phyloP scores from a whole-genome alignment of 78 protist species.

The Acrasis kona region DNA sequence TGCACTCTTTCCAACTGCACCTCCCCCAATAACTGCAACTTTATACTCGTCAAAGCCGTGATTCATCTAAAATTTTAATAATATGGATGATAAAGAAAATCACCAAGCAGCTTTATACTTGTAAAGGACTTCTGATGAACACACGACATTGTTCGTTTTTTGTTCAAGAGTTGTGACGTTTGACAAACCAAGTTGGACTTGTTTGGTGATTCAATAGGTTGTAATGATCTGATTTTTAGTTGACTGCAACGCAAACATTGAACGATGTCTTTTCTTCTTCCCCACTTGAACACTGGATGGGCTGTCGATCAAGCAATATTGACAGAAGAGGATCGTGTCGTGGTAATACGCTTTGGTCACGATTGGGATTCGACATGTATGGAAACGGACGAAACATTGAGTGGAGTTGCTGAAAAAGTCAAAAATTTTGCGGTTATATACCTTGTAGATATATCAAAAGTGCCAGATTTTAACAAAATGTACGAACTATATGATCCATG shows the following conservation, averaged over 20 bases:
- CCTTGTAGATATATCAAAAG: constrained; percentile 83
- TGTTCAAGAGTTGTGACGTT: too few relatives aligned
- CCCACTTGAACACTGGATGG: constrained; percentile 91
- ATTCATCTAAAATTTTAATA: too few relatives aligned
- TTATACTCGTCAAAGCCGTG: too few relatives aligned
- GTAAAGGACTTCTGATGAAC: too few relatives aligned
- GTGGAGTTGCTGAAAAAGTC: constrained; percentile 31
- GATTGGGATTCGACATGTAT: constrained; percentile 90
- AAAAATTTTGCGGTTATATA: constrained; percentile 73
- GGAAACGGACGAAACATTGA: constrained; percentile 56
- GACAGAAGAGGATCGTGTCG: constrained; percentile 90
- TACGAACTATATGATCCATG: constrained; percentile 97
- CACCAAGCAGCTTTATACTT: too few relatives aligned
- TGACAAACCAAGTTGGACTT: too few relatives aligned
- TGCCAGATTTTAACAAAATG: constrained; percentile 98
- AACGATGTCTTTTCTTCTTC: constrained; percentile 88
- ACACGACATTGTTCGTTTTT: too few relatives aligned
- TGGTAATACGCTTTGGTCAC: constrained; percentile 92
- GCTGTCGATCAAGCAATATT: constrained; percentile 97
- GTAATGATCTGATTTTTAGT: too few relatives aligned
- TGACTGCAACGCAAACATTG: too few relatives aligned
- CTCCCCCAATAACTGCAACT: constrained; percentile 43
- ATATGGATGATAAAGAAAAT: too few relatives aligned
- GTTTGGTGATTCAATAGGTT: too few relatives aligned
- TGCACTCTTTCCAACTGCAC: constrained; percentile 56